These are phyloP conservation scores for Buxus sempervirens DNA, from an alignment of 164 flowering plant species.

Conservation along the genomic window DNA sequence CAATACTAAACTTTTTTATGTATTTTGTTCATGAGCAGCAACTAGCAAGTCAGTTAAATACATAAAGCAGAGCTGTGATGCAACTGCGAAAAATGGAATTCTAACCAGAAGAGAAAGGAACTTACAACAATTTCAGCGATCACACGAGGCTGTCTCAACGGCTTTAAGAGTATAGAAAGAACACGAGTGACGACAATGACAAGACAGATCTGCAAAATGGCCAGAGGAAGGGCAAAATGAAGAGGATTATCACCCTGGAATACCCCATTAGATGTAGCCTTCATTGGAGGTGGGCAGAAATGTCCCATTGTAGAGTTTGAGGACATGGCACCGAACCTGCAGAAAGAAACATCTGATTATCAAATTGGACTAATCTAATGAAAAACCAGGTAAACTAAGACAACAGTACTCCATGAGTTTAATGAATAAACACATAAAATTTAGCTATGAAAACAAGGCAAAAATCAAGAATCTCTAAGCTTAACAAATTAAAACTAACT, in stretches of 20 bases:
- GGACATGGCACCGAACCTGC: constrained; percentile 10
- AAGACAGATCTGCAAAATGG: constrained; percentile 71
- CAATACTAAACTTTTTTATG: too few relatives aligned
- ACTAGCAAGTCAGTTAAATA: neutral
- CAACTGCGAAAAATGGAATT: neutral
- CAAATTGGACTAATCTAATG: too few relatives aligned
- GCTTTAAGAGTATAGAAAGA: constrained; percentile 60
- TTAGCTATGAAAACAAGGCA: too few relatives aligned
- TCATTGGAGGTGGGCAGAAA: constrained; percentile 53
- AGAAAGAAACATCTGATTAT: neutral
- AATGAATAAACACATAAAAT: too few relatives aligned
- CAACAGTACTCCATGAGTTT: too few relatives aligned
- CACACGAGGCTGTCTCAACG: constrained; percentile 84
- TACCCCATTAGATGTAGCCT: constrained; percentile 73
- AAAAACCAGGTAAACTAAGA: too few relatives aligned
- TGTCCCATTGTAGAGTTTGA: neutral
- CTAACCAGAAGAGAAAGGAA: constrained; percentile 8
- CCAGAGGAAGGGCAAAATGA: constrained; percentile 67
- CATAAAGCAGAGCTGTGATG: too few relatives aligned
- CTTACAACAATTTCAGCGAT: constrained; percentile 80
- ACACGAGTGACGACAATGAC: constrained; percentile 51
- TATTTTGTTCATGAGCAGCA: too few relatives aligned
- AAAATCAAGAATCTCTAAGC: too few relatives aligned
- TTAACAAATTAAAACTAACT: too few relatives aligned
- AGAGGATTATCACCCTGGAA: constrained; percentile 85